Percentiles rank a stretch among this genome's conserved stretches.
These are phyloP conservation scores for Quercus suber DNA, from an alignment of 306 rosid genomes.

Conservation along the genomic window DNA sequence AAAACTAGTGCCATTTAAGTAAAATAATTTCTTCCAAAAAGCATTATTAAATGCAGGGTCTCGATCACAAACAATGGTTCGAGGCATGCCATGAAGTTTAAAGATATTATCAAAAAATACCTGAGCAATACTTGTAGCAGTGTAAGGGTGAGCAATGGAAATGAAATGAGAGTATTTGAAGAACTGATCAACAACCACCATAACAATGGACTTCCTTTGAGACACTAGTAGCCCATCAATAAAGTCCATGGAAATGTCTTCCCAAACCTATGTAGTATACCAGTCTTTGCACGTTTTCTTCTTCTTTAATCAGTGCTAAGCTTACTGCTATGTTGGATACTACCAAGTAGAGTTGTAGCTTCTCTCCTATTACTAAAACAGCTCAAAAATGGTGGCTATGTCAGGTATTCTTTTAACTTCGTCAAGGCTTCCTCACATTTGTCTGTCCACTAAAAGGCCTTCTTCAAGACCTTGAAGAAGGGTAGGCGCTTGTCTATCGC, in stretches of 20 bases:
- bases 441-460: too few relatives aligned
- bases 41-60: neutral
- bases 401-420: too few relatives aligned
- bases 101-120: neutral
- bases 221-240: neutral
- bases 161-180: neutral
- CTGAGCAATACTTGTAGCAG: neutral
- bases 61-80: neutral
- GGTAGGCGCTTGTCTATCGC: too few relatives aligned
- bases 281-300: too few relatives aligned
- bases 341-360: too few relatives aligned
- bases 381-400: too few relatives aligned
- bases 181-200: neutral
- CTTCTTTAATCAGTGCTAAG: too few relatives aligned
- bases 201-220: neutral
- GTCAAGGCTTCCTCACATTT: too few relatives aligned
- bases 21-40: neutral
- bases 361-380: too few relatives aligned
- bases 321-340: too few relatives aligned
- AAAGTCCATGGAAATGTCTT: conserved; percentile 2
- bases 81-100: too few relatives aligned
- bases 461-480: too few relatives aligned
- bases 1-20: neutral
- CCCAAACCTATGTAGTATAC: neutral
- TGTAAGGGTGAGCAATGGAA: neutral